Evolutionary conservation across 805 yeast species (phyloP).

Genomic region (Candida peoriensis): DNA sequence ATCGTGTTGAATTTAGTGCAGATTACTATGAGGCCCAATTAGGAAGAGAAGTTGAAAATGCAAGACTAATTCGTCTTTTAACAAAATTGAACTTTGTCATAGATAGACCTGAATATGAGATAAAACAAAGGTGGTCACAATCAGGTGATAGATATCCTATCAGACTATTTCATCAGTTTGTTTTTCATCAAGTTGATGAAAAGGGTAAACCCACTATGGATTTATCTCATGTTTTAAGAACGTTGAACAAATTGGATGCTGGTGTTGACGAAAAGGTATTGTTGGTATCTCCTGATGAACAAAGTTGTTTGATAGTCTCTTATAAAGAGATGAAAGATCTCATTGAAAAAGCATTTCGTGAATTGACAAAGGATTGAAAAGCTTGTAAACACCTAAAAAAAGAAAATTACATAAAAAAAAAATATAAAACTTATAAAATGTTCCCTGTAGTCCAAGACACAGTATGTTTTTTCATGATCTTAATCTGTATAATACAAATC

Average conservation of each 20-base stretch:
- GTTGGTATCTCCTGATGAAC: slow-evolving; percentile 79
- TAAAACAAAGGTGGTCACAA: slow-evolving; percentile 61
- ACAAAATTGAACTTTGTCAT: slow-evolving; percentile 75
- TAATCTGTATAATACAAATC: no score
- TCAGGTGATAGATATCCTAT: slow-evolving; percentile 72
- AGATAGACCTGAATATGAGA: slow-evolving; percentile 63
- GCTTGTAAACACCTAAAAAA: neutral
- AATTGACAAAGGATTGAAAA: slow-evolving; percentile 19
- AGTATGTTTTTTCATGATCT: no score
- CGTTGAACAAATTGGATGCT: slow-evolving; percentile 86
- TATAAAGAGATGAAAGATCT: slow-evolving; percentile 77
- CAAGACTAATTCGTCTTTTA: slow-evolving; percentile 74
- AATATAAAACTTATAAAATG: no score
- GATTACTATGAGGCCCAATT: slow-evolving; percentile 62
- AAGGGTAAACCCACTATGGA: slow-evolving; percentile 75
- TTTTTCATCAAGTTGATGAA: slow-evolving; percentile 81
- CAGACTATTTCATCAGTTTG: slow-evolving; percentile 73
- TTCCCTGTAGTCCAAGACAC: no score
- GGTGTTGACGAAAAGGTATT: slow-evolving; percentile 82
- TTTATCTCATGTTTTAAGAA: slow-evolving; percentile 70
- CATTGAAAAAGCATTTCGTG: slow-evolving; percentile 64
- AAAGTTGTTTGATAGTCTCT: slow-evolving; percentile 76
- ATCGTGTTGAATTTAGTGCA: slow-evolving; percentile 44
- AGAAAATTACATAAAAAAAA: no score
- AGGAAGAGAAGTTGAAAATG: slow-evolving; percentile 78